phyloP scores from a whole-genome alignment of 345 rosid genomes.

The Cochlearia excelsa region DNA sequence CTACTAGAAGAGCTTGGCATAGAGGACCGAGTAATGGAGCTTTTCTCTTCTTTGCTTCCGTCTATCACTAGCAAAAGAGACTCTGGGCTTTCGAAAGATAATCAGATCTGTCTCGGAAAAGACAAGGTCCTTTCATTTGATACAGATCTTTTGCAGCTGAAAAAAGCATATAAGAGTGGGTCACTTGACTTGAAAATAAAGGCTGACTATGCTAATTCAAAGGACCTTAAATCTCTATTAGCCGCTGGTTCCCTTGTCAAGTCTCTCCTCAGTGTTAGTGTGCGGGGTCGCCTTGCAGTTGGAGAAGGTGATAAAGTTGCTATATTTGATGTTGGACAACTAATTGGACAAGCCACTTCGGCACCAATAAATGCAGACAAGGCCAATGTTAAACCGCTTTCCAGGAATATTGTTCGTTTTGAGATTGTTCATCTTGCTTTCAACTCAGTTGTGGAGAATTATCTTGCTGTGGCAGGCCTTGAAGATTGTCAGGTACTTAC shows the following conservation, averaged over 20 bases:
- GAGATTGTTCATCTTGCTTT: conserved; percentile 92
- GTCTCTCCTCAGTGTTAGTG: conserved; percentile 88
- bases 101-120: conserved; percentile 61
- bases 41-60: conserved; percentile 74
- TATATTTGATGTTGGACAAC: conserved; percentile 87
- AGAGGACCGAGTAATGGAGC: conserved; percentile 67
- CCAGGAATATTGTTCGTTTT: conserved; percentile 91
- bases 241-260: conserved; percentile 87
- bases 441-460: conserved; percentile 76
- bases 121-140: conserved; percentile 79
- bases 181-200: conserved; percentile 96
- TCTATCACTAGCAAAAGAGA: conserved; percentile 73
- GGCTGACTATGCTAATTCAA: conserved; percentile 88
- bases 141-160: conserved; percentile 81
- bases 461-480: conserved; percentile 95
- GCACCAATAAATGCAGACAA: conserved; percentile 95
- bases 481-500: conserved; percentile 97
- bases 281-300: conserved; percentile 96
- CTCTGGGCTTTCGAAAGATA: conserved; percentile 61
- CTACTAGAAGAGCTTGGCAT: conserved; percentile 78
- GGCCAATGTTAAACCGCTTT: conserved; percentile 90
- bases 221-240: conserved; percentile 85
- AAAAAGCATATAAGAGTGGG: conserved; percentile 96
- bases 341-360: conserved; percentile 85
- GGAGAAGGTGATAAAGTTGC: conserved; percentile 99